Conservation (phyloP, 2,329 filamentous ascomycete species). For the Pochonia chlamydosporia region DNA sequence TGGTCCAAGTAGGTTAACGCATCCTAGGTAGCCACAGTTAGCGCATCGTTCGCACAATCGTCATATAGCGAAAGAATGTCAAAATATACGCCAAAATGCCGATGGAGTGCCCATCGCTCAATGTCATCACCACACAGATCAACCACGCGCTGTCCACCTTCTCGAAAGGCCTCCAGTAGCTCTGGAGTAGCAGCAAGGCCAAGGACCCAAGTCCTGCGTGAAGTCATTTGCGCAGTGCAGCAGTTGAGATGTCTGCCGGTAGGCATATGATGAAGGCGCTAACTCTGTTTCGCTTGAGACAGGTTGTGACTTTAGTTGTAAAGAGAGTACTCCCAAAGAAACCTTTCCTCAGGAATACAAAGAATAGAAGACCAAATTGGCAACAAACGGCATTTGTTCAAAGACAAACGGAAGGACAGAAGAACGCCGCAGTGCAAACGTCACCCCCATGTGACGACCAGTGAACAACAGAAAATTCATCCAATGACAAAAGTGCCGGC, state of each 20-base stretch:
- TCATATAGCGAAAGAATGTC: constrained; percentile 3
- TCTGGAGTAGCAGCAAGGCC: not conserved
- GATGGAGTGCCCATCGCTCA: constrained; percentile 16
- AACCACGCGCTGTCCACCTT: constrained; percentile 16
- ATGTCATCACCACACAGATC: constrained; percentile 13
- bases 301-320: too few species aligned
- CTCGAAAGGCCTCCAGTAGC: constrained; percentile 17
- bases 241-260: not conserved
- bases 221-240: not conserved
- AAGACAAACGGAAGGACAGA: too few species aligned
- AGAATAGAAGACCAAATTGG: too few species aligned
- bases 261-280: not conserved
- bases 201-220: not conserved
- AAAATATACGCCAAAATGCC: constrained; percentile 17
- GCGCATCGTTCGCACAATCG: not conserved
- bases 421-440: too few species aligned
- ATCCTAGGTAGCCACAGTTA: constrained; percentile 32
- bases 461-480: too few species aligned
- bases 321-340: not conserved
- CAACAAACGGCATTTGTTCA: too few species aligned
- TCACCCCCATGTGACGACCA: too few species aligned
- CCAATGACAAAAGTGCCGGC: too few species aligned
- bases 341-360: not conserved
- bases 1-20: constrained; percentile 96
- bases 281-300: not conserved